Base-by-base conservation (phyloP, 352 stramenopile genomes). In the Elongisporangium senticosum region DNA sequence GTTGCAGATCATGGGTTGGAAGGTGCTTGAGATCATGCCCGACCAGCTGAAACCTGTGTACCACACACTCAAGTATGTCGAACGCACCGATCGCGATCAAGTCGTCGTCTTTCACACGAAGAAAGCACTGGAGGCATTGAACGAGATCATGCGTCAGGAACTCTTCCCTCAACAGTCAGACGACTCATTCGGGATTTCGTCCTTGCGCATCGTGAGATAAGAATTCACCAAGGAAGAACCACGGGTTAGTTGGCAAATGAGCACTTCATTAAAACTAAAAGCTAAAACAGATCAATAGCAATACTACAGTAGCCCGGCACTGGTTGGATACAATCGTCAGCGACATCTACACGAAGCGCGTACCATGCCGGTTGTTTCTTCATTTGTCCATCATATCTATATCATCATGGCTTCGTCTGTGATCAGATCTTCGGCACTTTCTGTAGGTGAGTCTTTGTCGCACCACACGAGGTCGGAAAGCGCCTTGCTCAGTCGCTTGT, bases 361-460 rank as follows among this genome's bases (percentile, higher is more conserved):
- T 10, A 10, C 33, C 33, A 4, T 17, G 11, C 33, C 33, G 49
- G 49, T 26, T 53, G 49, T 22, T 22, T 53, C 49, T 54, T 54
- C 58, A 43, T 58, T 17, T 43, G n/a, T 63, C 24, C 22, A 43
- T 33, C 49, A 49, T 17, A 23, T 21, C 51, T 87, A 92, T 64
- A 90, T 89, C 83, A 92, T 92, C 71, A 89, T 86, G 53, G 77
- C 78, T 59, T 90, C 80, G 56, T 92, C 83, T 17, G 79, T 90
- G 52, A 89, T 88, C 52, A 90, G 68, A 57, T 92, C 83, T 51
- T 92, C 83, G 20, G 65, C 70, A 39, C 65, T 71, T 17, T 75
- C 77, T 23, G 65, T 63, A 33, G 59, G 51, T 21, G 72, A 61
- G 28, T 75, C 68, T 22, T 79, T 70, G 33, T 64, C 62, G 53